phyloP scores from a whole-genome alignment of 208 protist genomes.

The Tetramitus jugosus region DNA sequence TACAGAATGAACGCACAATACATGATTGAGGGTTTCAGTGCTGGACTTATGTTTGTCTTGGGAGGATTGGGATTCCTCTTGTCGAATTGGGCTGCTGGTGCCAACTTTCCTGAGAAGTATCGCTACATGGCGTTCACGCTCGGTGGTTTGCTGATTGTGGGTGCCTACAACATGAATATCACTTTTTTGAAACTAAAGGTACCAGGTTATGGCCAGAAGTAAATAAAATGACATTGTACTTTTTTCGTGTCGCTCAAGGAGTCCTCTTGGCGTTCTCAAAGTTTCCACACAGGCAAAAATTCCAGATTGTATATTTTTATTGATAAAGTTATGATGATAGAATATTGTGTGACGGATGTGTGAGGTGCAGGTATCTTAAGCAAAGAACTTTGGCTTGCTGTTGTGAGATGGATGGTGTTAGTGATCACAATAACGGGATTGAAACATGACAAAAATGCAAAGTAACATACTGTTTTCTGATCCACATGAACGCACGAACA shows the following conservation, averaged over 20 bases:
- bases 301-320: no score
- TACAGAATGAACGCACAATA: constrained; percentile 20
- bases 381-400: no score
- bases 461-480: constrained; percentile 9
- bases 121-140: not conserved
- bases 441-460: no score
- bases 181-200: constrained; percentile 22
- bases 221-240: not conserved
- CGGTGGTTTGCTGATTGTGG: not conserved
- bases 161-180: constrained; percentile 11
- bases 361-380: no score
- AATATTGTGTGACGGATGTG: no score
- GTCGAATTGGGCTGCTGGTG: not conserved
- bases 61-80: constrained; percentile 10
- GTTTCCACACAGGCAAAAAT: no score
- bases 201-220: not conserved
- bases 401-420: no score
- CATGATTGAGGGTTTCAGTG: constrained; percentile 20
- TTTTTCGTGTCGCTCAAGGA: not conserved
- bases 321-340: no score
- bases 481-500: not conserved
- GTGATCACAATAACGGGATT: no score
- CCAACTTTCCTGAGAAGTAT: not conserved
- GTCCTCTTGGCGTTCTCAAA: not conserved
- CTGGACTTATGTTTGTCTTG: constrained; percentile 10